Percentiles rank a stretch among this genome's conserved stretches.
phyloP scores from a whole-genome alignment of 208 protist species.

The Herpetomonas muscarum region DNA sequence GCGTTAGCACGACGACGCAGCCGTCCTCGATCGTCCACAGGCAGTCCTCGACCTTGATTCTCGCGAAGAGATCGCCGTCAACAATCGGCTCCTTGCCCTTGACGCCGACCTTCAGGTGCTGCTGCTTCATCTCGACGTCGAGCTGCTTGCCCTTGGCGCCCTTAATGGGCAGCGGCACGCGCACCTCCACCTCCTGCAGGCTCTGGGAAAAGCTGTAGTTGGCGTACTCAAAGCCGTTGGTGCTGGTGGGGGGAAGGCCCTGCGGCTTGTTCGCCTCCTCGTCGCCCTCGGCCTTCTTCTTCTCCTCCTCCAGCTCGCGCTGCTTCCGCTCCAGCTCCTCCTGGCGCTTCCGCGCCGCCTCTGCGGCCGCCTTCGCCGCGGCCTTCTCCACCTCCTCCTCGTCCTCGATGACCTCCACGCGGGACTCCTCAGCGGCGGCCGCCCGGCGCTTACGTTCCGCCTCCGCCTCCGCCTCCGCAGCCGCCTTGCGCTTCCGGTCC shows the following conservation, averaged over 20 bases:
- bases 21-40: slow-evolving; percentile 94
- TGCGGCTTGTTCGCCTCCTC: slow-evolving; percentile 71
- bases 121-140: slow-evolving; percentile 62
- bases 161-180: slow-evolving; percentile 66
- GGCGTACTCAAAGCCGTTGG: slow-evolving; percentile 88
- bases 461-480: slow-evolving; percentile 44
- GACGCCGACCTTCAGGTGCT: slow-evolving; percentile 70
- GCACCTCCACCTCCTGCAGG: slow-evolving; percentile 86
- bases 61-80: slow-evolving; percentile 73
- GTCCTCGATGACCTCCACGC: slow-evolving; percentile 61
- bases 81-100: slow-evolving; percentile 81
- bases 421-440: slow-evolving; percentile 13
- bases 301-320: slow-evolving; percentile 23
- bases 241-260: slow-evolving; percentile 66
- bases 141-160: slow-evolving; percentile 74
- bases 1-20: slow-evolving; percentile 72
- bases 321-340: slow-evolving; percentile 26
- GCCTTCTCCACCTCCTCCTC: slow-evolving; percentile 44
- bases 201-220: slow-evolving; percentile 88
- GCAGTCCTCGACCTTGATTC: slow-evolving; percentile 77
- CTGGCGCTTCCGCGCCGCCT: slow-evolving; percentile 30
- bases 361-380: slow-evolving; percentile 28
- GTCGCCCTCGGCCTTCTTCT: slow-evolving; percentile 26
- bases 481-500: slow-evolving; percentile 35
- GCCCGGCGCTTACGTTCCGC: slow-evolving; percentile 21